Evolutionary conservation across 371 early-diverging fungal genomes (phyloP), one percentile per base, ranked within the genome.

Genomic region (Sporodiniella umbellata): DNA sequence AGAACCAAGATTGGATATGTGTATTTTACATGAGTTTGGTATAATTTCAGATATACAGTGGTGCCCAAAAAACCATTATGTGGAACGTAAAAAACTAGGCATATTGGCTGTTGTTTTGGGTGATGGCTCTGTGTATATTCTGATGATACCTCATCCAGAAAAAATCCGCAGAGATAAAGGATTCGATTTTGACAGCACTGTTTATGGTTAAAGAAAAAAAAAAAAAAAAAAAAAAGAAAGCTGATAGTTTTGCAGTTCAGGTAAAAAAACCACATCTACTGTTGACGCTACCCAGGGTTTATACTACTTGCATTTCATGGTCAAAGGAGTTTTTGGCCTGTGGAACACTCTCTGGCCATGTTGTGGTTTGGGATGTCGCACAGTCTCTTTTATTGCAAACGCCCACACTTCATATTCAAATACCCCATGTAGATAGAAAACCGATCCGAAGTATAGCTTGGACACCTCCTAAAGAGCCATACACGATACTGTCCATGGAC

Each of bases 1-100:
- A 7, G 37, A 40, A 7, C 67, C 70, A 17, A 30, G 24, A 2
- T 54, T 88, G 11, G 83, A 80, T 44, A 44, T 86, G 35, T 75
- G 81, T 49, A 53, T 88, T 7, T 54, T 82, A 21, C 79, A 81
- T 55, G 78, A 80, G n/a, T 75, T 44, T 51, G 88, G 88, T 1
- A 58, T 66, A 30, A 66, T 78, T 2, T 52, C 48, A 38, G 77
- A 79, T 10, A 28, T 86, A 44, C 67, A 82, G 45, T 88, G 86
- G 86, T 79, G 76, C 33, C 79, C 81, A 17, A 68, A 57, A 11
- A 79, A 73, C 15, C 58, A 58, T 1, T 81, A 70, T 59, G 75
- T 69, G 12, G 24, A 33, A 7, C 56, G 80, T 17, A 11, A 18
- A 4, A 71, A 63, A 51, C 58, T 87, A 7, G 88, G 88, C 0